Percentiles rank a stretch among this genome's conserved stretches.
Evolutionary conservation across 306 rosid species (phyloP).

Genomic region (Prinsepia uniflora): DNA sequence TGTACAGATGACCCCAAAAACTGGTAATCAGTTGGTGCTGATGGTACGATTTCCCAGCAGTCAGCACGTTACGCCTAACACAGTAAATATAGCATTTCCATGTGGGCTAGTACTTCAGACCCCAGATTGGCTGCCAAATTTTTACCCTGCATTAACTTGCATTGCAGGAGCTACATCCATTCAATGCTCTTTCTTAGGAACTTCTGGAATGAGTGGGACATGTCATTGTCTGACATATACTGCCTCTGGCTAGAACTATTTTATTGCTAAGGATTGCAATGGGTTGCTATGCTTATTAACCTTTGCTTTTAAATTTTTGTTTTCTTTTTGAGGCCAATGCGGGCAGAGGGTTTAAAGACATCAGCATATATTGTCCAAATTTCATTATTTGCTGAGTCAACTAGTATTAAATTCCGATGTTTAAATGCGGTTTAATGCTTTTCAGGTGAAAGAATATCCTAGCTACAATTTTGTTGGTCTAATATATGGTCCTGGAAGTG

Average conservation of each 20-base stretch:
- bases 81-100: no score
- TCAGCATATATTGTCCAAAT: not conserved
- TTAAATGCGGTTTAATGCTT: conserved; percentile 27
- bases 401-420: conserved; percentile 2
- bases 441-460: conserved; percentile 80
- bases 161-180: not conserved
- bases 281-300: not conserved
- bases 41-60: not conserved
- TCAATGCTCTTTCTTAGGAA: not conserved
- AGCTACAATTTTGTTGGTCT: conserved; percentile 68
- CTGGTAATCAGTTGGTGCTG: not conserved
- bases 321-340: not conserved
- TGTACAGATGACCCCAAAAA: no score
- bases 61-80: no score
- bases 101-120: no score
- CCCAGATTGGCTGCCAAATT: not conserved
- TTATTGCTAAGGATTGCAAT: not conserved
- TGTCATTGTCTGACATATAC: not conserved
- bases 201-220: not conserved
- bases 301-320: not conserved
- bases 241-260: not conserved
- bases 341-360: not conserved
- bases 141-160: not conserved
- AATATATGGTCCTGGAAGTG: conserved; percentile 75
- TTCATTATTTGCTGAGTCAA: not conserved